Conservation (phyloP, 2,329 filamentous ascomycete genomes). For the Didymella pomorum region DNA sequence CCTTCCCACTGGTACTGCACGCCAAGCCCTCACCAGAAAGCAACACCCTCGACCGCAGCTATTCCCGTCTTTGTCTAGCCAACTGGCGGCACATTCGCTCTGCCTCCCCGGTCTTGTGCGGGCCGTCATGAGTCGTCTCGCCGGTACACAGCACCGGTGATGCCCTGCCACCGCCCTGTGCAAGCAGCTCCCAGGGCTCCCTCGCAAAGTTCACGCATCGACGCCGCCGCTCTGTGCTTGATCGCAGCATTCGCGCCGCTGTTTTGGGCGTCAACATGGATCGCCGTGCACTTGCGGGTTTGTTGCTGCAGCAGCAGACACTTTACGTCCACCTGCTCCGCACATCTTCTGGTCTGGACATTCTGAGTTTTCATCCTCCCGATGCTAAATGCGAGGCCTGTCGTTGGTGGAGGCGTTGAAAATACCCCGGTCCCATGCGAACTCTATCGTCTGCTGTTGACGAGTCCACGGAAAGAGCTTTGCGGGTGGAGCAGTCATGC, state of each 20-base stretch:
- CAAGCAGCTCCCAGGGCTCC: constrained; percentile 19
- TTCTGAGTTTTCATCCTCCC: constrained; percentile 32
- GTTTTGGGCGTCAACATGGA: constrained; percentile 23
- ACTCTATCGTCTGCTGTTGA: constrained; percentile 20
- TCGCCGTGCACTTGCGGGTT: constrained; percentile 17
- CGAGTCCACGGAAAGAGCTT: constrained; percentile 20
- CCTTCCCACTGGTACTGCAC: constrained; percentile 26
- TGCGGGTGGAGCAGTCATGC: constrained; percentile 34
- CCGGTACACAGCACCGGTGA: constrained; percentile 32
- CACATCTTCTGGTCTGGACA: constrained; percentile 21
- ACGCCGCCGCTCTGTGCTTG: constrained; percentile 28
- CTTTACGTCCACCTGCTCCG: constrained; percentile 17
- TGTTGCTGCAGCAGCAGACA: constrained; percentile 26
- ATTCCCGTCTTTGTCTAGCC: constrained; percentile 24
- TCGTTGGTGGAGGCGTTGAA: constrained; percentile 33
- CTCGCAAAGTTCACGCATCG: constrained; percentile 20
- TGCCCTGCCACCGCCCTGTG: constrained; percentile 23
- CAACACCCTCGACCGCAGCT: constrained; percentile 22
- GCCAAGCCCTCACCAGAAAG: constrained; percentile 34
- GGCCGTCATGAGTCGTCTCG: constrained; percentile 25
- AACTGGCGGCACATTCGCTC: constrained; percentile 27
- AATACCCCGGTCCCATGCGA: constrained; percentile 23
- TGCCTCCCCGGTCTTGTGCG: constrained; percentile 36
- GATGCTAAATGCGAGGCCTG: constrained; percentile 25
- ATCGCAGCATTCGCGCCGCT: constrained; percentile 26